These are phyloP conservation scores for Globisporangium rhizosaccharum DNA, from an alignment of 352 stramenopile genomes.

Conservation along the genomic window DNA sequence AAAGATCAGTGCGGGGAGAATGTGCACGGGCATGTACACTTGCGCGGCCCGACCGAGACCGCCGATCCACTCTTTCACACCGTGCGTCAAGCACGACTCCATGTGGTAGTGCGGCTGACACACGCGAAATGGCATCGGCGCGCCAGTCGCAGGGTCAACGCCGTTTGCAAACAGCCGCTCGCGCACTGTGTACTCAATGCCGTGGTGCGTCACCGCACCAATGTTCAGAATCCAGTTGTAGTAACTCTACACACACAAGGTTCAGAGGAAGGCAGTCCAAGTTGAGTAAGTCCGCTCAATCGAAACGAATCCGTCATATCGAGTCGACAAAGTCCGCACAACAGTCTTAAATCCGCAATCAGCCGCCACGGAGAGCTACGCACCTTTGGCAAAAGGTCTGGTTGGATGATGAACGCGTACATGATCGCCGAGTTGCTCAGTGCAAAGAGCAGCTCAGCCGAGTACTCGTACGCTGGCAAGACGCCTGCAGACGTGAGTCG, in stretches of 20 bases:
- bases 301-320: neutral
- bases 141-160: slow-evolving; percentile 31
- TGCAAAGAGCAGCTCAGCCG: slow-evolving; percentile 68
- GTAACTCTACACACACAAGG: slow-evolving; percentile 38
- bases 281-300: too few species aligned
- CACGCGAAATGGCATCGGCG: slow-evolving; percentile 46
- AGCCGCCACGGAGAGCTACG: neutral
- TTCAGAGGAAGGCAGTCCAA: too few species aligned
- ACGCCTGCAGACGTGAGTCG: slow-evolving; percentile 50
- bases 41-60: slow-evolving; percentile 65
- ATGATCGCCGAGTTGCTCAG: slow-evolving; percentile 77
- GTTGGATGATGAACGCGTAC: slow-evolving; percentile 72
- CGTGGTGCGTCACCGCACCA: slow-evolving; percentile 65
- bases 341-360: neutral
- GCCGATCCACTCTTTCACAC: slow-evolving; percentile 68
- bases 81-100: slow-evolving; percentile 79
- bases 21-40: slow-evolving; percentile 80
- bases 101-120: slow-evolving; percentile 87
- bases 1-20: slow-evolving; percentile 73
- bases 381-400: slow-evolving; percentile 68
- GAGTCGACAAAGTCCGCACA: neutral
- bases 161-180: slow-evolving; percentile 35
- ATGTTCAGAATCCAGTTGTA: slow-evolving; percentile 83
- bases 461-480: slow-evolving; percentile 55
- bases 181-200: slow-evolving; percentile 64